Evolutionary conservation across 257 asterid species (phyloP).

Genomic region (Solanum chaucha): DNA sequence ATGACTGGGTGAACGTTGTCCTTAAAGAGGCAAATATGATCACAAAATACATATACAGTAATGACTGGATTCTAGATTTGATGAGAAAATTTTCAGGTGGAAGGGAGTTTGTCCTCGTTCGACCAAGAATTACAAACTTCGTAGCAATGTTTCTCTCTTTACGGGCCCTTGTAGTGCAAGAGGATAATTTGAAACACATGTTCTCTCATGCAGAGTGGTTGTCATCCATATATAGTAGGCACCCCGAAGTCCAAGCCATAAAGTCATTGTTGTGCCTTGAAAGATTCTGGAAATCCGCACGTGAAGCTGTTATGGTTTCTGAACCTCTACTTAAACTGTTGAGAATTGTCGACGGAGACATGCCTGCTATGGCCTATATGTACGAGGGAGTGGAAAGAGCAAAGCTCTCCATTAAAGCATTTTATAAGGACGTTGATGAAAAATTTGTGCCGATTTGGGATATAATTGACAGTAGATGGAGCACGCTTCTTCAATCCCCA

Average conservation of each 20-base stretch:
- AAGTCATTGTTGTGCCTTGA: slow-evolving; percentile 17
- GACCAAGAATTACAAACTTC: slow-evolving; percentile 17
- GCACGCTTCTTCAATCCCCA: slow-evolving; percentile 21
- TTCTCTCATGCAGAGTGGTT: slow-evolving; percentile 23
- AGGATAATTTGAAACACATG: slow-evolving; percentile 26
- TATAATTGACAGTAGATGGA: slow-evolving; percentile 36
- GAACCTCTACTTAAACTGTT: slow-evolving; percentile 29
- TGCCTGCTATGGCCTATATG: slow-evolving; percentile 37
- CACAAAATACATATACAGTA: slow-evolving; percentile 14
- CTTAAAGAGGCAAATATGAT: slow-evolving; percentile 28
- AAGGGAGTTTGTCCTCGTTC: slow-evolving; percentile 13
- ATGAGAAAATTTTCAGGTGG: slow-evolving; percentile 21
- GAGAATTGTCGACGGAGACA: slow-evolving; percentile 31
- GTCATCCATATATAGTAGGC: slow-evolving; percentile 11
- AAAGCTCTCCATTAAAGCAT: slow-evolving; percentile 24
- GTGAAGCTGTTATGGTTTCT: slow-evolving; percentile 20
- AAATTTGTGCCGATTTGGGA: slow-evolving; percentile 28
- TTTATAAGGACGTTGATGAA: slow-evolving; percentile 23
- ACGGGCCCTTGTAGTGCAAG: slow-evolving; percentile 21
- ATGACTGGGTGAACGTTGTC: slow-evolving; percentile 29
- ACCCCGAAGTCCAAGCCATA: slow-evolving; percentile 16
- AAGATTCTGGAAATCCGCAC: slow-evolving; percentile 30
- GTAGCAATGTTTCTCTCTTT: slow-evolving; percentile 22
- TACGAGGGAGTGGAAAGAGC: slow-evolving; percentile 35
- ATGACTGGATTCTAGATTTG: slow-evolving; percentile 19